These are phyloP conservation scores for Chernovozyma aurita DNA, from an alignment of 1,139 yeast species.

Conservation along the genomic window DNA sequence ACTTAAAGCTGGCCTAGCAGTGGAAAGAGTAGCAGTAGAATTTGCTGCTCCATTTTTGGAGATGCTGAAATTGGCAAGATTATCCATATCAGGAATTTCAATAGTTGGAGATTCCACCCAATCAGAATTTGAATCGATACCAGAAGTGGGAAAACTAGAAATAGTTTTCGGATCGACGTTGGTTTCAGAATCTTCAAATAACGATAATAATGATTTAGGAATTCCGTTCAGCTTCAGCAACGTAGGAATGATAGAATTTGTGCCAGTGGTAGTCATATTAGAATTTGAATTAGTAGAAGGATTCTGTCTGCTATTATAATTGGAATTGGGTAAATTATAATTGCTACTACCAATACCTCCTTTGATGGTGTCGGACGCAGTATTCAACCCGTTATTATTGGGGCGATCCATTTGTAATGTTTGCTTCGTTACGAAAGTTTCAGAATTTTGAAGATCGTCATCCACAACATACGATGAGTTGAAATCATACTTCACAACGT, in stretches of 20 bases:
- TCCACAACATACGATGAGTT: conserved; percentile 25
- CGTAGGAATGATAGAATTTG: conserved; percentile 2
- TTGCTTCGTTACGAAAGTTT: conserved; percentile 2
- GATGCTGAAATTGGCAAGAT: conserved; percentile 21
- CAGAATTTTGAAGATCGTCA: conserved; percentile 18
- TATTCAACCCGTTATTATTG: not conserved
- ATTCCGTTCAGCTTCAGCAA: conserved; percentile 37
- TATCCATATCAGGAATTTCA: conserved; percentile 44
- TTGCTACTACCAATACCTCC: not conserved
- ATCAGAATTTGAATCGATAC: conserved; percentile 10
- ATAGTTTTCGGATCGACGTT: conserved; percentile 10
- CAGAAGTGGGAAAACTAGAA: conserved; percentile 10
- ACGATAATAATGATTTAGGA: conserved; percentile 67
- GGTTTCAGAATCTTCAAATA: conserved; percentile 49
- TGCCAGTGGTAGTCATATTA: not conserved
- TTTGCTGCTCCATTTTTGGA: conserved; percentile 9
- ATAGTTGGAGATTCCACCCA: conserved; percentile 42
- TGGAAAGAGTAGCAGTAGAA: conserved; percentile 11
- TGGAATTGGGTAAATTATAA: not conserved
- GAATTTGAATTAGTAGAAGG: not conserved
- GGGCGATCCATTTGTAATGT: not conserved
- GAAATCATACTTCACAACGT: conserved; percentile 37
- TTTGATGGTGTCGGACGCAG: not conserved
- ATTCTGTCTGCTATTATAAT: not conserved
- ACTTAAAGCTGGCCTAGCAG: conserved; percentile 30